Conservation (phyloP, 768 basidiomycete species). For the Nevesoporus exiguus region DNA sequence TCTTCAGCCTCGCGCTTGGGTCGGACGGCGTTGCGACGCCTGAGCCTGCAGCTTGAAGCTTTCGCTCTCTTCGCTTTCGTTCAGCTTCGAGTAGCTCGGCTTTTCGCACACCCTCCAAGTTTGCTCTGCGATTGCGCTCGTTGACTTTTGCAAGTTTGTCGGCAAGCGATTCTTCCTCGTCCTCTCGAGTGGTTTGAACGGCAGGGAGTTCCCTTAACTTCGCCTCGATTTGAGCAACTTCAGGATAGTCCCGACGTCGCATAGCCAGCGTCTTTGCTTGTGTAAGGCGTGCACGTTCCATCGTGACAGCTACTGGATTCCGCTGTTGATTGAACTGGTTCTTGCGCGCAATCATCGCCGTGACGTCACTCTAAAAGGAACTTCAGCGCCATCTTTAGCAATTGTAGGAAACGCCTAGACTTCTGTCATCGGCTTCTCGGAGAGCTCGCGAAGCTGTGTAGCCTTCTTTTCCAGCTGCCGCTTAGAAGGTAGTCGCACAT, state of each 20-base stretch:
- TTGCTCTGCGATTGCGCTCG: slow-evolving; percentile 84
- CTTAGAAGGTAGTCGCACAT: slow-evolving; percentile 65
- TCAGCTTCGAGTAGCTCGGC: slow-evolving; percentile 71
- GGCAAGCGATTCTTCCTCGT: slow-evolving; percentile 31
- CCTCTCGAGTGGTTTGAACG: slow-evolving; percentile 20
- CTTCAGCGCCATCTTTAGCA: slow-evolving; percentile 8
- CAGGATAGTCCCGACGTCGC: slow-evolving; percentile 65
- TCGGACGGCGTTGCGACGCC: slow-evolving; percentile 45
- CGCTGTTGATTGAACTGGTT: slow-evolving; percentile 38
- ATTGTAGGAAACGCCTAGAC: slow-evolving; percentile 37
- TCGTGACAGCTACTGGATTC: slow-evolving; percentile 34
- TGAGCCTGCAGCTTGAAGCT: slow-evolving; percentile 41
- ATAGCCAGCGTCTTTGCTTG: slow-evolving; percentile 72
- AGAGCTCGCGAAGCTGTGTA: slow-evolving; percentile 56
- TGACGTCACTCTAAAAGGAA: slow-evolving; percentile 66
- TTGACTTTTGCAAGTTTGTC: slow-evolving; percentile 76
- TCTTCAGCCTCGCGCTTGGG: slow-evolving; percentile 67
- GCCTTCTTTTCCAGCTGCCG: slow-evolving; percentile 63
- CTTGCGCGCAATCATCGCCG: slow-evolving; percentile 73
- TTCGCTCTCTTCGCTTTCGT: slow-evolving; percentile 66
- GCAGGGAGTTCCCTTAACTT: slow-evolving; percentile 54
- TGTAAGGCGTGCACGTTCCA: slow-evolving; percentile 65
- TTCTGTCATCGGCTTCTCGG: slow-evolving; percentile 72
- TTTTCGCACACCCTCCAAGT: slow-evolving; percentile 72
- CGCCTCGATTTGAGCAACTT: slow-evolving; percentile 58